Conservation (phyloP, 768 basidiomycete genomes). For the Royoungia palumana region DNA sequence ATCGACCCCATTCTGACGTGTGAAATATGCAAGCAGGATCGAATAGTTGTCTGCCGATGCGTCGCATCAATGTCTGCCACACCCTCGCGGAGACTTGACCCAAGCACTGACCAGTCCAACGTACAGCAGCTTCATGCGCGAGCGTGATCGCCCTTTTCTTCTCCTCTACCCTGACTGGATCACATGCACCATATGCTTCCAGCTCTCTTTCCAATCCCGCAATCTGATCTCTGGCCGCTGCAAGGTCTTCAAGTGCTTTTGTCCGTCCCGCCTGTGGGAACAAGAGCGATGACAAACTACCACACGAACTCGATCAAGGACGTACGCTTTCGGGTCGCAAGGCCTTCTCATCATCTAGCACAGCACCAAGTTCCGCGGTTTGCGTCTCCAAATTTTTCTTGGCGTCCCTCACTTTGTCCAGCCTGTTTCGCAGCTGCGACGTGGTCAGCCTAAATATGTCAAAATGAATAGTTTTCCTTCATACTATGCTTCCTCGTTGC, state of each 20-base stretch:
- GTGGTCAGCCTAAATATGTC: neutral
- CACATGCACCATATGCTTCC: constrained; percentile 74
- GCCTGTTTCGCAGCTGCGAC: constrained; percentile 55
- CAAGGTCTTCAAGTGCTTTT: constrained; percentile 48
- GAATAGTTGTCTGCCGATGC: constrained; percentile 60
- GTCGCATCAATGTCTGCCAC: constrained; percentile 6
- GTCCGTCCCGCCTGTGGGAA: constrained; percentile 53
- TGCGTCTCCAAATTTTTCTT: constrained; percentile 43
- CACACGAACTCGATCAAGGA: neutral
- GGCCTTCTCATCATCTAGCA: constrained; percentile 49
- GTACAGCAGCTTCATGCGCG: constrained; percentile 77
- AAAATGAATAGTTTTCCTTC: neutral
- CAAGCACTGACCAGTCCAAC: constrained; percentile 78
- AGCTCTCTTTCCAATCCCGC: constrained; percentile 63
- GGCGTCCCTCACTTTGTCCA: constrained; percentile 48
- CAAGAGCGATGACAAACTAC: neutral
- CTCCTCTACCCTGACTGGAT: constrained; percentile 78
- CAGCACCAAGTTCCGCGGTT: constrained; percentile 44
- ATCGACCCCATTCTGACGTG: constrained; percentile 56
- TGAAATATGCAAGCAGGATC: constrained; percentile 62
- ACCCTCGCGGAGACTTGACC: neutral
- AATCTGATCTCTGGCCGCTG: constrained; percentile 46
- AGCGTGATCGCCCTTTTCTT: constrained; percentile 67
- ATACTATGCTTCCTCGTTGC: constrained; percentile 74
- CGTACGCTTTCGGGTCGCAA: constrained; percentile 58